phyloP scores from a whole-genome alignment of 306 rosid genomes.

The Quercus mongolica region DNA sequence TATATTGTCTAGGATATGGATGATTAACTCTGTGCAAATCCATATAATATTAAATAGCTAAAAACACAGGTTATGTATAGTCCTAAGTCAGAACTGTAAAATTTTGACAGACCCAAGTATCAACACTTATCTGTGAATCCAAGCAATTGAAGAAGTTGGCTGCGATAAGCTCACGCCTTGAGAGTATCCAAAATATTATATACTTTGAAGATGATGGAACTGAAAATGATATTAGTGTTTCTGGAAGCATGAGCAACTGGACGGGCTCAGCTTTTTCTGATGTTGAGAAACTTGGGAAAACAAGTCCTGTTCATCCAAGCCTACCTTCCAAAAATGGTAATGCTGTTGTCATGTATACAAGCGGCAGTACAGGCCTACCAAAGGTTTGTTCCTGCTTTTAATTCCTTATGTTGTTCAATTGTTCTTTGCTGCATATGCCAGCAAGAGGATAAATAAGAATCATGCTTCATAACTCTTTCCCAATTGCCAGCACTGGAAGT shows the following conservation, averaged over 20 bases:
- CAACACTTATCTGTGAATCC: slow-evolving; percentile 77
- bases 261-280: slow-evolving; percentile 56
- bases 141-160: slow-evolving; percentile 73
- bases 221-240: slow-evolving; percentile 31
- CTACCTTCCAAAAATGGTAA: slow-evolving; percentile 67
- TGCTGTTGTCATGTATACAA: slow-evolving; percentile 91
- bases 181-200: slow-evolving; percentile 54
- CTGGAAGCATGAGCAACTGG: slow-evolving; percentile 48
- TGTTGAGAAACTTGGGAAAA: slow-evolving; percentile 75
- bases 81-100: slow-evolving; percentile 32
- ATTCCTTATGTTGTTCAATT: slow-evolving; percentile 9
- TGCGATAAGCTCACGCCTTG: slow-evolving; percentile 54
- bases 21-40: slow-evolving; percentile 10
- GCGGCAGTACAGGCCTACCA: slow-evolving; percentile 94
- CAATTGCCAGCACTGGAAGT: background rate
- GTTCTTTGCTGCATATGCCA: slow-evolving; percentile 18
- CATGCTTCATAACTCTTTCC: slow-evolving; percentile 2
- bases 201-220: slow-evolving; percentile 66
- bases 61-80: slow-evolving; percentile 2
- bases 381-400: slow-evolving; percentile 57
- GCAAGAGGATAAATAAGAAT: slow-evolving; percentile 4
- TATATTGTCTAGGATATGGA: slow-evolving; percentile 1
- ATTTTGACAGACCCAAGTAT: slow-evolving; percentile 70
- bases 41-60: background rate
- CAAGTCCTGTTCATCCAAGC: slow-evolving; percentile 49